Base-by-base conservation (phyloP, 2,329 filamentous ascomycete species). In the Ceratocystis huliohia region DNA sequence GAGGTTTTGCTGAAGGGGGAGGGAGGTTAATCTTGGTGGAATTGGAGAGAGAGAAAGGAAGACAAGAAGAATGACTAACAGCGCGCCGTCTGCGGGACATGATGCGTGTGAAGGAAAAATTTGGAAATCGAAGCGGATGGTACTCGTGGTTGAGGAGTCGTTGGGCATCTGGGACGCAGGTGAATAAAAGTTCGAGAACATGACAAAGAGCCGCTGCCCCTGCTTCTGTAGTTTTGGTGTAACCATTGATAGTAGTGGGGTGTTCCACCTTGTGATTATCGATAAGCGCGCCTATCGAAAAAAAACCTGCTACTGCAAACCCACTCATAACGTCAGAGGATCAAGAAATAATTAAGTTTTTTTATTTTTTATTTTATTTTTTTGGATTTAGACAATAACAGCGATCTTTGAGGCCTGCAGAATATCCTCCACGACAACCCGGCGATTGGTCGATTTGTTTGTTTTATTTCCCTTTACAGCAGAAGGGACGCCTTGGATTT, bases 231-330 rank as follows among this genome's bases (percentile, higher is more conserved):
- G 20, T 5, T 48, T 48, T 22, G 17, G 46, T 48, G 46, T 48
- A 48, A 48, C 46, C 46, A 48, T 48, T 41, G 37, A 41, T 41
- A 41, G 37, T 13, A 41, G 37, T 41, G 37, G 46, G 46, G 17
- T 22, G 46, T n/a, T 22, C 46, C 17, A n/a, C 46, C n/a, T 17
- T 48, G 46, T n/a, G 17, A 48, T 50, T 67, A 71, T 44, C 75
- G 73, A 69, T 75, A 67, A 65, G 28, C 33, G 44, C 57, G 59
- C 57, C 46, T 67, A 37, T 2, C 37, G 25, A 57, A 64, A 67
- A 65, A 25, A 65, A 61, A 22, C 37, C 33, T 50, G 7, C 61
- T 56, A 33, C 46, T 45, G 30, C 10, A 13, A 61, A 62, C 66
- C 66, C 63, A 67, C 63, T 61, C 25, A 59, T 20, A 41, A 65